A percentile compares a stretch with the other conserved stretches of the same genome.
Conservation (phyloP, 2,329 filamentous ascomycete species). For the Trichoderma harzianum region DNA sequence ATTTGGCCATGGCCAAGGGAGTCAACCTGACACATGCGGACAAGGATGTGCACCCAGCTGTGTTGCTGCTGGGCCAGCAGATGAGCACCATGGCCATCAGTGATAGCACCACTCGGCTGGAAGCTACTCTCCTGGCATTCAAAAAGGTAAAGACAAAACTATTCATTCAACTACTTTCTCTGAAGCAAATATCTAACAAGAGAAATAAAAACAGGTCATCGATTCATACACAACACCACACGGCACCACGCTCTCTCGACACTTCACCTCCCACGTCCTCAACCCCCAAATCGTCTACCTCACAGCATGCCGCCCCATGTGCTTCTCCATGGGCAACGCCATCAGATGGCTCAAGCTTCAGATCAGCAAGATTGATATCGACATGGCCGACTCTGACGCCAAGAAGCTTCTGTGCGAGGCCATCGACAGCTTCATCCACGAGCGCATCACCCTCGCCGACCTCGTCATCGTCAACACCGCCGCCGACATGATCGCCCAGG, state of each 20-base stretch:
- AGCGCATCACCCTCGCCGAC: slow-evolving; percentile 84
- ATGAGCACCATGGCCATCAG: slow-evolving; percentile 85
- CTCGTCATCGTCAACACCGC: slow-evolving; percentile 78
- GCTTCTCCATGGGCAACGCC: slow-evolving; percentile 94
- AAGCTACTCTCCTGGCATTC: slow-evolving; percentile 84
- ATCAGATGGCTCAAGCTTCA: slow-evolving; percentile 92
- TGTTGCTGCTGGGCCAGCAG: slow-evolving; percentile 82
- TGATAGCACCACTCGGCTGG: slow-evolving; percentile 83
- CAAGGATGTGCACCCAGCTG: slow-evolving; percentile 79
- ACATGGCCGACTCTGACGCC: slow-evolving; percentile 74
- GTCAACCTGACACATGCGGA: slow-evolving; percentile 57
- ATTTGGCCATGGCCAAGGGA: slow-evolving; percentile 67
- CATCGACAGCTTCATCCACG: slow-evolving; percentile 86
- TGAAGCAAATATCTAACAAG: background rate
- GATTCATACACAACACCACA: slow-evolving; percentile 87
- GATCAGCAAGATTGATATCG: slow-evolving; percentile 86
- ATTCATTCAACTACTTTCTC: background rate
- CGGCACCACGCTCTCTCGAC: slow-evolving; percentile 79
- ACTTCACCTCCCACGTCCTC: slow-evolving; percentile 86
- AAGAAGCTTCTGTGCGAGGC: slow-evolving; percentile 74
- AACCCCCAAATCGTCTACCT: slow-evolving; percentile 95
- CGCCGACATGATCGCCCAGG: slow-evolving; percentile 69
- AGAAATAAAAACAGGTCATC: slow-evolving; percentile 61
- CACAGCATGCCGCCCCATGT: slow-evolving; percentile 89
- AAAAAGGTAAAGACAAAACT: slow-evolving; percentile 60